A percentile compares a stretch with the other conserved stretches of the same genome.
phyloP scores from a whole-genome alignment of 1,284 basidiomycete species.

The Vanrija humicola region DNA sequence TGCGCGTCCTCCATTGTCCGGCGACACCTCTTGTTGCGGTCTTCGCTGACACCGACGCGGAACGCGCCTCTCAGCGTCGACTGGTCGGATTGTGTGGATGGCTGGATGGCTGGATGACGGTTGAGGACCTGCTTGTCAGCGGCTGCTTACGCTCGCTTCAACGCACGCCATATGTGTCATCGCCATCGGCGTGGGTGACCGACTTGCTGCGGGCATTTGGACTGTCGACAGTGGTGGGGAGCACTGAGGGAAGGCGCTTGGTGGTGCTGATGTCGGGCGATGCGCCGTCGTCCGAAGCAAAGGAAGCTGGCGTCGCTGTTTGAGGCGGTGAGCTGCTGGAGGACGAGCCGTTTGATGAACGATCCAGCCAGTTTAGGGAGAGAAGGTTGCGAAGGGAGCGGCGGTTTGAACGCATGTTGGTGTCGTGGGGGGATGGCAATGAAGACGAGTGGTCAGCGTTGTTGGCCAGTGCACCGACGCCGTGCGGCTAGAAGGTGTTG shows the following conservation, averaged over 20 bases:
- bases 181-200: constrained; percentile 64
- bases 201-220: constrained; percentile 70
- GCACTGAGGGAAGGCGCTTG: no score
- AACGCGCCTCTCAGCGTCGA: constrained; percentile 50
- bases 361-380: no score
- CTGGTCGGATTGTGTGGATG: not conserved
- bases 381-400: no score
- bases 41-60: constrained; percentile 82
- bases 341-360: no score
- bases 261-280: constrained; percentile 3
- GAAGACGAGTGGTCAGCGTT: no score
- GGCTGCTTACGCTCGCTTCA: not conserved
- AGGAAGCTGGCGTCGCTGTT: not conserved
- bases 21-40: constrained; percentile 74
- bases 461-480: no score
- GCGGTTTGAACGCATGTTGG: no score
- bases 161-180: constrained; percentile 71
- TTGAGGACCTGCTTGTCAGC: constrained; percentile 46
- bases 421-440: no score
- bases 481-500: not conserved
- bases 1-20: constrained; percentile 98
- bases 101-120: constrained; percentile 42
- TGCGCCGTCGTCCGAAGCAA: not conserved
- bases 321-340: not conserved
- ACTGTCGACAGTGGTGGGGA: constrained; percentile 29